Evolutionary conservation across 768 basidiomycete genomes (phyloP).

Genomic region (Aureoboletus auriporus): DNA sequence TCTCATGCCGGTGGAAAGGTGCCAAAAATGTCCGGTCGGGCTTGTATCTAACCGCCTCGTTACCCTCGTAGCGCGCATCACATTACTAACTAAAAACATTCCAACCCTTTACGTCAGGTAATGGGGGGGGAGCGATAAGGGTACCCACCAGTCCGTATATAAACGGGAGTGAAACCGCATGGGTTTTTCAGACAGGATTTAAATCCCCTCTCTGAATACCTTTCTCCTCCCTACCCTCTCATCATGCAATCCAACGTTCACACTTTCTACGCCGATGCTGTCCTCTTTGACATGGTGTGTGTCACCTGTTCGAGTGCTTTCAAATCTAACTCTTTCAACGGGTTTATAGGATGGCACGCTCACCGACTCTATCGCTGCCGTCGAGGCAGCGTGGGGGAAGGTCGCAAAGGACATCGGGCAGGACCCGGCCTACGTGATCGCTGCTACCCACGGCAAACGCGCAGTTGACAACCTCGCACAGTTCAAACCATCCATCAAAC

Average conservation of each 20-base stretch:
- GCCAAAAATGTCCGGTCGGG: conserved; percentile 6
- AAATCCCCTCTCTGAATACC: conserved; percentile 1
- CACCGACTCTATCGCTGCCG: conserved; percentile 69
- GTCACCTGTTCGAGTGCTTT: not conserved
- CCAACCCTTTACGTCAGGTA: conserved; percentile 30
- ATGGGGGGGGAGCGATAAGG: not conserved
- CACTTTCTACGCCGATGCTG: conserved; percentile 52
- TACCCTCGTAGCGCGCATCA: conserved; percentile 1
- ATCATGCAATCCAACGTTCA: conserved; percentile 25
- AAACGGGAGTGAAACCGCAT: conserved; percentile 10
- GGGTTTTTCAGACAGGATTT: conserved; percentile 10
- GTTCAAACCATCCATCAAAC: conserved; percentile 54
- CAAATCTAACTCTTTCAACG: conserved; percentile 23
- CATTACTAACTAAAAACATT: conserved; percentile 1
- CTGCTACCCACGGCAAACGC: conserved; percentile 75
- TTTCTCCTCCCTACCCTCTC: not conserved
- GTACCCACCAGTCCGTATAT: conserved; percentile 13
- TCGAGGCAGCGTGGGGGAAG: conserved; percentile 73
- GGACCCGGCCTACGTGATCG: conserved; percentile 64
- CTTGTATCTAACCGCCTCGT: conserved; percentile 3
- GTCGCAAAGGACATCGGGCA: conserved; percentile 67
- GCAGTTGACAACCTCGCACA: conserved; percentile 69
- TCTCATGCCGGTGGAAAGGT: not conserved
- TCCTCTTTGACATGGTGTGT: conserved; percentile 65
- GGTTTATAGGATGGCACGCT: conserved; percentile 59